These are phyloP conservation scores for Candida easanensis DNA, from an alignment of 805 yeast species.

Conservation along the genomic window DNA sequence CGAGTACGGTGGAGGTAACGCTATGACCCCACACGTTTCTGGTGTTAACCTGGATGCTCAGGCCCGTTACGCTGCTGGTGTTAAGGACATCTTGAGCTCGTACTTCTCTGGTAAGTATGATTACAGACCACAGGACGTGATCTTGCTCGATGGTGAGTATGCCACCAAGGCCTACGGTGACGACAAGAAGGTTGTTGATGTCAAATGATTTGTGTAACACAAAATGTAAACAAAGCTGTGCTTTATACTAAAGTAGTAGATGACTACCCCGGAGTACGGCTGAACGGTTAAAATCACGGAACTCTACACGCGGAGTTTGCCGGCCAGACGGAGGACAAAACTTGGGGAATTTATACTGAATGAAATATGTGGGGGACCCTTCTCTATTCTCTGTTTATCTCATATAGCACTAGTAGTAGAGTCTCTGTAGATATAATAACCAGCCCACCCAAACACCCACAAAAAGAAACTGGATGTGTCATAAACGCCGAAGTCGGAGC, in stretches of 20 bases:
- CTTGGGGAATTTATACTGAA: too few relatives aligned
- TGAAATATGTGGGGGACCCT: too few relatives aligned
- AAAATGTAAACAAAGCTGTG: not conserved
- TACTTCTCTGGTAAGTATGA: slow-evolving; percentile 61
- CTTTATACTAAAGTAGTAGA: too few relatives aligned
- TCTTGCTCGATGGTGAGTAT: slow-evolving; percentile 68
- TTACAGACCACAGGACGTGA: slow-evolving; percentile 74
- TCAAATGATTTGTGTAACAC: slow-evolving; percentile 3
- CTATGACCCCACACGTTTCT: slow-evolving; percentile 81
- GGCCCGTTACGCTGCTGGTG: slow-evolving; percentile 68
- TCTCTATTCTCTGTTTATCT: too few relatives aligned
- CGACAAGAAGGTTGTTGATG: slow-evolving; percentile 34
- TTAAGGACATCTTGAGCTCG: slow-evolving; percentile 58
- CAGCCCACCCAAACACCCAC: too few relatives aligned
- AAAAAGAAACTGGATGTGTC: too few relatives aligned
- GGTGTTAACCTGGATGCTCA: slow-evolving; percentile 84
- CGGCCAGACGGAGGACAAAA: too few relatives aligned
- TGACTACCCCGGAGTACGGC: too few relatives aligned
- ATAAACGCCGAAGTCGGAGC: too few relatives aligned
- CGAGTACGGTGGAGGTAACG: slow-evolving; percentile 71
- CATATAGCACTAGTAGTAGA: too few relatives aligned
- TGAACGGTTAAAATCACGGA: not conserved
- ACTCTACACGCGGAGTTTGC: too few relatives aligned
- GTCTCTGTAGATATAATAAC: too few relatives aligned
- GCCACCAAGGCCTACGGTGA: slow-evolving; percentile 72